phyloP scores from a whole-genome alignment of 257 asterid species.

The Primulina eburnea region DNA sequence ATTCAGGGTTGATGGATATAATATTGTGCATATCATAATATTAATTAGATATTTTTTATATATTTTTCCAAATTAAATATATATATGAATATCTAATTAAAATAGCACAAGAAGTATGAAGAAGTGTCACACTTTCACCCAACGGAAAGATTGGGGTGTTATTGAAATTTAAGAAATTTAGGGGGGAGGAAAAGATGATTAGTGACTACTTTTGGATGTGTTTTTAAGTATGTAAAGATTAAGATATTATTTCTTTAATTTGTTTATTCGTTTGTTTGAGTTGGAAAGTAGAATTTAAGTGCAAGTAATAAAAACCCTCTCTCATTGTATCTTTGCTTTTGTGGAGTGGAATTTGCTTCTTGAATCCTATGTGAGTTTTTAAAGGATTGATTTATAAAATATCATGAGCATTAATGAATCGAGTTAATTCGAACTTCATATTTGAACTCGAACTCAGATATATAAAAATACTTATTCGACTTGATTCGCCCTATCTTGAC shows the following conservation, averaged over 20 bases:
- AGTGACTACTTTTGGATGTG: conserved; percentile 8
- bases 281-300: neutral
- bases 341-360: too few relatives aligned
- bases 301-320: too few relatives aligned
- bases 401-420: too few relatives aligned
- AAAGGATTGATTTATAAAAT: too few relatives aligned
- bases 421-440: too few relatives aligned
- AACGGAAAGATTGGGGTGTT: conserved; percentile 45
- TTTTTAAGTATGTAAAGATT: conserved; percentile 17
- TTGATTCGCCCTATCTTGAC: too few relatives aligned
- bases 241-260: conserved; percentile 22
- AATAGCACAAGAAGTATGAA: neutral
- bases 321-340: too few relatives aligned
- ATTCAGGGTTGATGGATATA: conserved; percentile 32
- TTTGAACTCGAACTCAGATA: too few relatives aligned
- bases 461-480: too few relatives aligned
- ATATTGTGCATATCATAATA: neutral
- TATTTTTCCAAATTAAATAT: conserved; percentile 21
- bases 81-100: neutral
- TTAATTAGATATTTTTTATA: neutral
- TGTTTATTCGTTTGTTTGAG: conserved; percentile 32
- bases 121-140: conserved; percentile 32
- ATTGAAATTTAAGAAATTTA: neutral
- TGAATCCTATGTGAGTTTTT: too few relatives aligned
- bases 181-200: conserved; percentile 15